Base-by-base conservation (phyloP, 805 yeast species). In the Yamadazyma nakazawae region DNA sequence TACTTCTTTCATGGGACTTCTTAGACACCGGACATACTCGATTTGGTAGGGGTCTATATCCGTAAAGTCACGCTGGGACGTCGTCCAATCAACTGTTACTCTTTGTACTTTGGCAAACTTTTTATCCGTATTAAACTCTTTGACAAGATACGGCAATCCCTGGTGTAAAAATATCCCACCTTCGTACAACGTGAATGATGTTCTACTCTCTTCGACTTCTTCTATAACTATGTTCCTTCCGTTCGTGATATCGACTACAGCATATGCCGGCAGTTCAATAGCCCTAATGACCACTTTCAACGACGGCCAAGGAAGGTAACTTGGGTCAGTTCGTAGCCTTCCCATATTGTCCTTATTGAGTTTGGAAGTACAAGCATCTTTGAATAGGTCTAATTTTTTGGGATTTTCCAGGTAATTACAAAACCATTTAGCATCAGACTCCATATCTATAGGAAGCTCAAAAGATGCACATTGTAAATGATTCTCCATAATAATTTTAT, bases 121-220 rank as follows among this genome's bases (percentile, higher is more conserved):
- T n/a, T 80, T 85, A 34, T 88, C 88, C 0, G 86, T 72, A 53
- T 90, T 85, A 58, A 94, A 85, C 55, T 90, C 96, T 41, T 85
- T 77, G 0, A 94, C 94, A 35, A 94, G 63, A 57, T 90, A 92
- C 0, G 97, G 88, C 51, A 80, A 76, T 6, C 99, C 99, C 64
- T 94, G 98, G 61, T 94, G 97, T 37, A 92, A 78, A 54, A 87
- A 90, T 2, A 94, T 90, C 0, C 94, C 99, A 1, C 99, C 99
- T 58, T 79, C 84, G 63, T 94, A 94, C 1, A 92, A 60, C 0
- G 98, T 89, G 63, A 94, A 94, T 45, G 90, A 84, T 0, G 95
- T 88, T 57, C 99, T 75, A 34, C 88, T 83, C 6, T 87, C 88
- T 59, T 94, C 98, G 17, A 94, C 79, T 55, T 85, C 91, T 64